Conservation (phyloP, 73 alveolate species). For the Blepharisma stoltei region DNA sequence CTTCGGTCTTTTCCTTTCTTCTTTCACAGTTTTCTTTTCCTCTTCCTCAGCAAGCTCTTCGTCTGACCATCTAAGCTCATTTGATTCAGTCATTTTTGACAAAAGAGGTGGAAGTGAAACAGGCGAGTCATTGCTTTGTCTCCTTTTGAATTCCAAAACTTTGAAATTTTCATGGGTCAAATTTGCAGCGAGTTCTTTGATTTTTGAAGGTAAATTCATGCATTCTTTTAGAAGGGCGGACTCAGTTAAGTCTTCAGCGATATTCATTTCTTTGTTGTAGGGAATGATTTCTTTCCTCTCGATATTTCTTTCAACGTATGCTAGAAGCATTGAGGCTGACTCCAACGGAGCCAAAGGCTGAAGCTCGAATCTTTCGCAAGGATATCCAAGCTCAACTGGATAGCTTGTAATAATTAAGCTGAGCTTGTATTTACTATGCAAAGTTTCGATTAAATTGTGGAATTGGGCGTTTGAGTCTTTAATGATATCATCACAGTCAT, state of each 20-base stretch:
- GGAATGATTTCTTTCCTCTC: background rate
- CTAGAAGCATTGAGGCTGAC: background rate
- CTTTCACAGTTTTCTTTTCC: too few relatives aligned
- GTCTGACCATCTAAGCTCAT: too few relatives aligned
- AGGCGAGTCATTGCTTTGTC: background rate
- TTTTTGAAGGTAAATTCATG: background rate
- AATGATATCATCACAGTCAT: constrained; percentile 5
- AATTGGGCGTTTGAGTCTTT: background rate
- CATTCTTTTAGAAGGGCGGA: background rate
- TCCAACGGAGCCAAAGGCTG: constrained; percentile 11
- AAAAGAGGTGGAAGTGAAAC: too few relatives aligned
- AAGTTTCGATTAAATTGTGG: background rate
- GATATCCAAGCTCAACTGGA: background rate
- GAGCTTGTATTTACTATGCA: background rate
- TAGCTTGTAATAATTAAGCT: background rate
- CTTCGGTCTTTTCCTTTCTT: too few relatives aligned
- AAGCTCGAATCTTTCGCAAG: background rate
- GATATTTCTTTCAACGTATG: background rate
- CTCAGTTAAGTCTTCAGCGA: background rate
- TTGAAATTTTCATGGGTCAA: background rate
- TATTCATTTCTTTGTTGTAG: background rate
- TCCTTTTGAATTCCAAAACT: background rate
- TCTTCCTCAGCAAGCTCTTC: too few relatives aligned
- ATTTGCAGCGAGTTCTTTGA: background rate
- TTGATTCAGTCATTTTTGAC: too few relatives aligned